These are phyloP conservation scores for Exophiala phaeomuriformis DNA, from an alignment of 2,329 filamentous ascomycete genomes.

Conservation along the genomic window DNA sequence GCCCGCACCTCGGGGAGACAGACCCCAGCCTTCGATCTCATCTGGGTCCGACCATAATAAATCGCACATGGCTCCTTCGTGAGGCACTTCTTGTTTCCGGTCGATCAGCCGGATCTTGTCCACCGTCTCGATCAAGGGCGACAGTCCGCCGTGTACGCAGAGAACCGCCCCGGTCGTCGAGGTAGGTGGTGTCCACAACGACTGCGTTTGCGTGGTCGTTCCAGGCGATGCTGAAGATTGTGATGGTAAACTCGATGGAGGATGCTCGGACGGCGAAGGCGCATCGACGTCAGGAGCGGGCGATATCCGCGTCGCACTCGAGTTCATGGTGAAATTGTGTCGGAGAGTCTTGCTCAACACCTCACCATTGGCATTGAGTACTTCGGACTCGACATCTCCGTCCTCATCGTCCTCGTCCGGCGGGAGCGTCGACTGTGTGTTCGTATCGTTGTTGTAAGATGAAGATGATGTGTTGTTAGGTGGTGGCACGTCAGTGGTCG, in stretches of 20 bases:
- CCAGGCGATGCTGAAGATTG: conserved; percentile 66
- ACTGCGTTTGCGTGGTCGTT: conserved; percentile 32
- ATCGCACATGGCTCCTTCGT: conserved; percentile 98
- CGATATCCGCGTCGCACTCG: conserved; percentile 26
- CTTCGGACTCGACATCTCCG: conserved; percentile 82
- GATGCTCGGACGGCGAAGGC: conserved; percentile 37
- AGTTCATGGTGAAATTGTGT: conserved; percentile 26
- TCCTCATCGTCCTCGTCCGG: conserved; percentile 61
- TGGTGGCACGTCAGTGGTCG: conserved; percentile 53
- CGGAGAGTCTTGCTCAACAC: conserved; percentile 55
- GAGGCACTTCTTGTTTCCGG: conserved; percentile 94
- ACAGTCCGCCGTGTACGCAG: conserved; percentile 90
- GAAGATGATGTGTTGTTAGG: conserved; percentile 37
- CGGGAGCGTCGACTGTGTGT: conserved; percentile 46
- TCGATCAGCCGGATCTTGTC: conserved; percentile 94
- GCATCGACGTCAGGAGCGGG: conserved; percentile 24
- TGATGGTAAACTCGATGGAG: conserved; percentile 47
- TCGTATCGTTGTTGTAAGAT: conserved; percentile 29
- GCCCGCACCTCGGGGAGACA: conserved; percentile 87
- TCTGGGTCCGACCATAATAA: conserved; percentile 96
- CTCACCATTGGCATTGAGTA: conserved; percentile 75
- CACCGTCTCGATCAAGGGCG: conserved; percentile 82
- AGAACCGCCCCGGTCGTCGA: conserved; percentile 72
- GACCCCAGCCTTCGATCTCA: conserved; percentile 93
- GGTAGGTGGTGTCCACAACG: conserved; percentile 23